Evolutionary conservation across 495 filamentous ascomycete genomes (phyloP), one percentile per base, ranked within the genome.

Genomic region (Daldinia vernicosa): DNA sequence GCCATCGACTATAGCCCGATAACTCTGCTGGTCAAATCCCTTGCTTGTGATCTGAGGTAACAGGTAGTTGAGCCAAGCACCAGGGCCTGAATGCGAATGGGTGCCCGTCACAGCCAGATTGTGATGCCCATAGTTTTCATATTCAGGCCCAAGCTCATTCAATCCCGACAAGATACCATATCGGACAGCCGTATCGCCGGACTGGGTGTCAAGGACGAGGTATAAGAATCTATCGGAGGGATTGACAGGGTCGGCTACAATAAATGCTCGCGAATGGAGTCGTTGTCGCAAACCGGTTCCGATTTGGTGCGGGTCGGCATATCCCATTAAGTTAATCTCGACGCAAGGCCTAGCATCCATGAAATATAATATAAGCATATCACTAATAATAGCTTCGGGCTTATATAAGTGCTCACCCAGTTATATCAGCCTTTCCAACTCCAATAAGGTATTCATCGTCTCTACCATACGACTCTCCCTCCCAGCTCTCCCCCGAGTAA

Each of bases 51-150:
- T 92, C 78, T 98, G 95, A 9, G 95, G 95, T 22, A 99, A 84
- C 5, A 99, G 86, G 77, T 99, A 99, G 77, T 99, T 99, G 68
- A 97, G 84, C 94, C 94, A 99, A 22, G 92, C 95, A 3, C 90
- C 95, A 14, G 95, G 94, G 0, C 94, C 95, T 12, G 94, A 91
- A 79, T 99, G 95, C 8, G 92, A 95, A 79, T 99, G 95, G 3
- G 95, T 98, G 19, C 95, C 95, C 3, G 92, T 96, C 15, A 99
- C 85, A 35, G 95, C 95, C 37, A 99, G 79, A 79, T 98, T 99
- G 63, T 90, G 87, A 64, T 93, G 89, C 52, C 86, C 88, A 77
- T 98, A 99, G 39, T 88, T 79, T 5, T 85, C 80, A 77, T 93
- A 97, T 11, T 89, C 87, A 4, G 84, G 70, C 0, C 93, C 93